Base-by-base conservation (phyloP, 306 rosid genomes). In the Begonia fuchsioides region DNA sequence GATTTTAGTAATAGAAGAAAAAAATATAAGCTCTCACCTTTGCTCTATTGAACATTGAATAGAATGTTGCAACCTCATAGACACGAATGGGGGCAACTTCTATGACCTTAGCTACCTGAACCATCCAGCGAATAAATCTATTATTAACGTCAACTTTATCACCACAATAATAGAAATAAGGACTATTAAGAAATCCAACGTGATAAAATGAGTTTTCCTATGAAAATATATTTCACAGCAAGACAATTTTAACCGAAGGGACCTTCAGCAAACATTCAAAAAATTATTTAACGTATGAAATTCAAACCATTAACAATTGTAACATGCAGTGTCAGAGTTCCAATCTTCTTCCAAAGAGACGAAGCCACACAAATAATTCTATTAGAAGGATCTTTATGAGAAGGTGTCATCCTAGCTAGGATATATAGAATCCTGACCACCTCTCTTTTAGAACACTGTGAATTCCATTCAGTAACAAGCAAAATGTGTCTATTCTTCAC, bases 61-160 rank as follows among this genome's bases (percentile, higher is more conserved):
- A 90, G 75, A 90, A 85, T 63, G 98, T 90, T 58, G 95, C 94
- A 54, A 90, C 98, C 75, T 90, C 98, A 38, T 73, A 90, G 38
- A 90, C 94, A 49, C 94, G 92, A 58, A 90, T 75, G 12, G 98
- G 98, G 56, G 95, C 87, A 63, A 90, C 95, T 71, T 79, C 98
- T 43, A 82, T 41, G 65, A 82, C 46, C 73, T 79, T 90, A 26
- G 95, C 98, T 47, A 90, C 98, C 98, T 90, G 73, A 52, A 54
- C 47, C 55, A 72, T 66, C 61, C 83, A 78, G 19, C 61, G 64
- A 69, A 38, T 11, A 35, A 44, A 15, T 53, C 51, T 57, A 63
- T 52, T 47, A 39, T 15, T n/a, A 41, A 41, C 45, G 13, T 10
- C 45, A 10, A 4, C 44, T 10, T 41, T 41, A 13, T 4, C 44